phyloP scores from a whole-genome alignment of 495 filamentous ascomycete genomes.

The Lentithecium fluviatile region DNA sequence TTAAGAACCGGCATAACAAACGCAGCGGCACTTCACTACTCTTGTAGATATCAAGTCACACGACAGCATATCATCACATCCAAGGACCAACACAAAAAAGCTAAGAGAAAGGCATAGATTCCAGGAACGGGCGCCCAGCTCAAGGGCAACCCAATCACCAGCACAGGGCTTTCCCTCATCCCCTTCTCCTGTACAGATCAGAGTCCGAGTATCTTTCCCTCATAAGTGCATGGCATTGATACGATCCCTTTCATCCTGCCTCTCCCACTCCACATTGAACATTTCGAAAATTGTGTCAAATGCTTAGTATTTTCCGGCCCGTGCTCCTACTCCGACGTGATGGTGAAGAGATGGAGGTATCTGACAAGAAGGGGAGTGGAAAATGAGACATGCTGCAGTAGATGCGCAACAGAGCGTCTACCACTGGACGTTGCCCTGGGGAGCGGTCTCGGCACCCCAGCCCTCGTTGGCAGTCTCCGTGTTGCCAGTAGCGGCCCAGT shows the following conservation, averaged over 20 bases:
- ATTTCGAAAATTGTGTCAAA: constrained; percentile 5
- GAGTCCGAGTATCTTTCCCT: constrained; percentile 87
- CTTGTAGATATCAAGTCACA: no score
- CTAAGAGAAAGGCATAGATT: neutral
- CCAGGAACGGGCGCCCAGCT: constrained; percentile 49
- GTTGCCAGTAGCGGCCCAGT: constrained; percentile 64
- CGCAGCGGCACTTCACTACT: no score
- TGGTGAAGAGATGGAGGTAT: neutral
- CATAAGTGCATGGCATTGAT: constrained; percentile 73
- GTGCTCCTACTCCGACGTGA: constrained; percentile 2
- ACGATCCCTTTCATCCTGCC: constrained; percentile 36
- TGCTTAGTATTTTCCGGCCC: constrained; percentile 17
- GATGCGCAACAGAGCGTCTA: constrained; percentile 47
- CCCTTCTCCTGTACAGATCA: constrained; percentile 48
- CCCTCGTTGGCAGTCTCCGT: constrained; percentile 54
- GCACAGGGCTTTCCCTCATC: constrained; percentile 95
- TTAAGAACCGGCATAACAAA: no score
- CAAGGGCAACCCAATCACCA: constrained; percentile 60
- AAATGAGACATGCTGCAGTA: neutral
- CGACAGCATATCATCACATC: no score
- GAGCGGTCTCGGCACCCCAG: constrained; percentile 62
- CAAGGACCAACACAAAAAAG: neutral
- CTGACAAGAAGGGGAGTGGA: neutral
- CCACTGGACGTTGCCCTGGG: constrained; percentile 50
- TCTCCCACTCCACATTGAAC: neutral